Base-by-base conservation (phyloP, 2,329 filamentous ascomycete species). In the Aspergillus costaricaensis region DNA sequence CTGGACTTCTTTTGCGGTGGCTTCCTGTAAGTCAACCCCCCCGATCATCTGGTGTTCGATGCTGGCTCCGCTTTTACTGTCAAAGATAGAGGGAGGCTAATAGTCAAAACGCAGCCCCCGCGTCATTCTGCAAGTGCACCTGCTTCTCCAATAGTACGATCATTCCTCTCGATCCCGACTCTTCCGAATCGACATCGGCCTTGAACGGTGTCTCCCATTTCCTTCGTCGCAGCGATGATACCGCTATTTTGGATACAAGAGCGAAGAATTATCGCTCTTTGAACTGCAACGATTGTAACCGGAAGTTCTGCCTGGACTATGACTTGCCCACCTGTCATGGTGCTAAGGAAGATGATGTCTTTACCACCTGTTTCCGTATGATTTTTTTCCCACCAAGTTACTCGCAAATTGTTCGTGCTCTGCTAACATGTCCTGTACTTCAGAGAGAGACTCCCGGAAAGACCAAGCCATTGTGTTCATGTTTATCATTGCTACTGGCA, bases 81-180 rank as follows among this genome's bases (percentile, higher is more conserved):
- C 25, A 21, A 25, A 41, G 44, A 49, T 36, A 25, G 5, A 27
- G n/a, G 17, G n/a, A 21, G 21, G 19, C 44, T 47, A 12, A 61
- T 49, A 50, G 44, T 25, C 50, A 47, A 43, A 19, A 27, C 50
- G n/a, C 54, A 79, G 77, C 72, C 9, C 77, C 77, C 12, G 85
- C 86, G 15, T 88, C 86, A 60, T 90, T 89, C 76, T 90, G 87
- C 83, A 90, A 89, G 84, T 90, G 87, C 73, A 88, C 86, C 59
- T 89, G 87, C 74, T 86, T 86, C 76, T 81, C 82, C 54, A 89
- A 89, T 72, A 86, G 83, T 76, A 88, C 86, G 57, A 88, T 90
- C 55, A 88, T 90, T 65, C 83, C 86, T 17, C 83, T 89, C 59
- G 82, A 86, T 62, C 79, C 81, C 8, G 60, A 60, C 36, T 71